phyloP scores from a whole-genome alignment of 768 basidiomycete genomes.

The Podaxis carcinomalis region DNA sequence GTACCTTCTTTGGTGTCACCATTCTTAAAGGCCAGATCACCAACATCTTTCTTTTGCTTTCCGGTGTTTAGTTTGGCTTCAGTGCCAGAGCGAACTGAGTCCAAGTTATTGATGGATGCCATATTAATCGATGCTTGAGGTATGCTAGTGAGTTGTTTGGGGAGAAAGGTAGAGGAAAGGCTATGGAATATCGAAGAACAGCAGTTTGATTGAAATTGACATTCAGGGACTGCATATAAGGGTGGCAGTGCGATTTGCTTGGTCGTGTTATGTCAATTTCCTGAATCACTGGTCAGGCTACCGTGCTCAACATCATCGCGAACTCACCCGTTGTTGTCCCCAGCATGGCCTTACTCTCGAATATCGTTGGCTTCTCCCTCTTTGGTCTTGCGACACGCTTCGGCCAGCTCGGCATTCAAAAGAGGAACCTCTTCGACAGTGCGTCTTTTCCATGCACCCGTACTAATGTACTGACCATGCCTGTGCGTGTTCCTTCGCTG shows the following conservation, averaged over 20 bases:
- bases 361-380: conserved; percentile 71
- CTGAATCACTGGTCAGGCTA: conserved; percentile 11
- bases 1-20: conserved; percentile 60
- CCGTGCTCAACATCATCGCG: conserved; percentile 11
- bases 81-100: conserved; percentile 14
- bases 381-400: conserved; percentile 82
- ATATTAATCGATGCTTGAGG: conserved; percentile 5
- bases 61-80: conserved; percentile 54
- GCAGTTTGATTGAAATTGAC: conserved; percentile 1
- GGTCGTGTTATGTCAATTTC: conserved; percentile 21
- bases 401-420: conserved; percentile 86
- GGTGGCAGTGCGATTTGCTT: conserved; percentile 34
- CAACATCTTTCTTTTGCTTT: conserved; percentile 62
- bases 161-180: background rate
- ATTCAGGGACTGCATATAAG: conserved; percentile 13
- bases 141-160: background rate
- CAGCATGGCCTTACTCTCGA: conserved; percentile 63
- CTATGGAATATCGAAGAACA: conserved; percentile 6
- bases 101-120: conserved; percentile 9
- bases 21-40: conserved; percentile 64
- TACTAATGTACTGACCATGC: conserved; percentile 1
- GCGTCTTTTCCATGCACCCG: conserved; percentile 28
- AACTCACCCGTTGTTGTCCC: conserved; percentile 11
- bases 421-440: conserved; percentile 77
- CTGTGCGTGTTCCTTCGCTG: conserved; percentile 3